Evolutionary conservation across 306 rosid species (phyloP).

Genomic region (Mimosa pudica): DNA sequence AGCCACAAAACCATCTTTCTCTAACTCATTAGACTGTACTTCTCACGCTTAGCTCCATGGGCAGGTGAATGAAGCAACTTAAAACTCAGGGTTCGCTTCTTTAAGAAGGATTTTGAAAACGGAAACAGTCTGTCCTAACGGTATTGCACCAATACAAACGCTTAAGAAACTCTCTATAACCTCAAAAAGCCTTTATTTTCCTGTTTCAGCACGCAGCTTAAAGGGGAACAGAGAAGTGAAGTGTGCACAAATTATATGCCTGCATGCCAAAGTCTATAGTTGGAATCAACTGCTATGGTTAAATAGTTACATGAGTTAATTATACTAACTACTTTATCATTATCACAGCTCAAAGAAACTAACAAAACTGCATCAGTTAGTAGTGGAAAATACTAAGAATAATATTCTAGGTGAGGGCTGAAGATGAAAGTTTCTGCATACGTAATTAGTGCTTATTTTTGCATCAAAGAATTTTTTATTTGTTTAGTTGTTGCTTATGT

Average conservation of each 20-base stretch:
- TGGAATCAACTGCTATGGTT: too few species aligned
- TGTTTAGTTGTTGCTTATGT: background rate
- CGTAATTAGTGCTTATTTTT: background rate
- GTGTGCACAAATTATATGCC: too few species aligned
- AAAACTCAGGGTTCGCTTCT: background rate
- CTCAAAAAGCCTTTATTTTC: background rate
- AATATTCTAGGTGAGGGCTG: background rate
- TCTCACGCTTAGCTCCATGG: background rate
- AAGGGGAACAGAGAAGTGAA: too few species aligned
- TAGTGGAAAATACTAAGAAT: background rate
- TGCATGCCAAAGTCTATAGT: too few species aligned
- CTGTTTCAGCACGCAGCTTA: background rate
- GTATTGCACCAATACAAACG: background rate
- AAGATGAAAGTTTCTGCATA: slow-evolving; percentile 1
- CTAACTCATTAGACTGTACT: background rate
- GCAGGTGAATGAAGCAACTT: background rate
- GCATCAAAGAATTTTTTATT: background rate
- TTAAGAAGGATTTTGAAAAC: background rate
- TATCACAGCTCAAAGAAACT: background rate
- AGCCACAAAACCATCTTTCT: background rate
- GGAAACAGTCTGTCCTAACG: background rate
- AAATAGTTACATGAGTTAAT: too few species aligned
- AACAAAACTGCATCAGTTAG: background rate
- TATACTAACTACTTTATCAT: too few species aligned
- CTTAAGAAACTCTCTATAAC: background rate